Base-by-base conservation (phyloP, 352 stramenopile genomes). In the Pythium folliculosum region DNA sequence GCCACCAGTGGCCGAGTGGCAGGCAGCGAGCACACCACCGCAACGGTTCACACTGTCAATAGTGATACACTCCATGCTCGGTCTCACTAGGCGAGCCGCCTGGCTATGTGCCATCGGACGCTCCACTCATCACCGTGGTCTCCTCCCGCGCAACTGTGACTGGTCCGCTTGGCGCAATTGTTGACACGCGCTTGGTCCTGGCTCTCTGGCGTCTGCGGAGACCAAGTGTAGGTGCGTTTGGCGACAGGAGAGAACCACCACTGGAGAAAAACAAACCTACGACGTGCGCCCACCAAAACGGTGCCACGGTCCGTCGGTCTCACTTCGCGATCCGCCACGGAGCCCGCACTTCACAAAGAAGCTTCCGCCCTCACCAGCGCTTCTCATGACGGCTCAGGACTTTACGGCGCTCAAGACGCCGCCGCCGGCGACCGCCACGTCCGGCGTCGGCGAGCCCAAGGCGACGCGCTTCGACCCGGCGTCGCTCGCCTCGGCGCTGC, bases 401-500 rank as follows among this genome's bases (percentile, higher is more conserved):
- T 67, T 60, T 43, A 30, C 49, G 7, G 60, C 49, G 16, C 60
- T 67, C 60, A 67, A 60, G 60, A 60, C 60, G 17, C 60, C 60
- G 22, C 38, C 37, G 19, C 5, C 51, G 8, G 37, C 13, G 47
- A 38, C 5, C 32, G 19, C 17, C 60, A 3, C 22, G 17, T 7
- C 60, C 0, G 37, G 17, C 8, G 40, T n/a, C 9, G 40, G 14
- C 7, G 14, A n/a, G 40, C 40, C 40, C 40, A 47, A 47, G 0
- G 16, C 13, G 35, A 22, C 48, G 6, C 32, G 40, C 62, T 3
- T 57, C 49, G 2, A 27, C 60, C 32, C 37, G 37, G 37, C 37
- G 10, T 43, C 37, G 37, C 9, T 53, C 48, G 60, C 60, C 50
- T 40, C 83, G 27, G 32, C 75, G 48, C 61, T 86, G 60, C 55